A percentile compares a stretch with the other conserved stretches of the same genome.
phyloP scores from a whole-genome alignment of 306 rosid genomes.

The Prosopis cineraria region DNA sequence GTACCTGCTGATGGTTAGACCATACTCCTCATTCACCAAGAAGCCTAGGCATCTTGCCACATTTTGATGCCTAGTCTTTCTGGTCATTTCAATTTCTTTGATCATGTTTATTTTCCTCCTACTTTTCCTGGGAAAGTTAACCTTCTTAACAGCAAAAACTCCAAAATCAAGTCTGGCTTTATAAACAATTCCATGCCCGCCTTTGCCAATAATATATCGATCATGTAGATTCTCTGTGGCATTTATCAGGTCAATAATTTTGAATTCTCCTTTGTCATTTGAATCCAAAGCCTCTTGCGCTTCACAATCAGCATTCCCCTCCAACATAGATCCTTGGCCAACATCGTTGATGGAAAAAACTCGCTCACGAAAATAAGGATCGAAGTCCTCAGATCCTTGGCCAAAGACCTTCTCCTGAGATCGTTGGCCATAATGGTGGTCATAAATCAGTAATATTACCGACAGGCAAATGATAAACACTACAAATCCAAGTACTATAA shows the following conservation, averaged over 20 bases:
- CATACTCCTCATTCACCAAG: no score
- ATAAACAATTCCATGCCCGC: neutral
- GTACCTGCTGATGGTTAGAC: no score
- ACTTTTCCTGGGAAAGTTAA: neutral
- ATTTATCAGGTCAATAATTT: neutral
- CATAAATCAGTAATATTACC: neutral
- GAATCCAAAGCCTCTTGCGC: neutral
- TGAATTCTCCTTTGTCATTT: neutral
- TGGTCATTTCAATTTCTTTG: neutral
- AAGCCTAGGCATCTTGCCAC: no score
- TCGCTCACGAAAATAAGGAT: neutral
- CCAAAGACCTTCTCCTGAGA: conserved; percentile 16
- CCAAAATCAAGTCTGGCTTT: no score
- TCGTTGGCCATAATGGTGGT: conserved; percentile 32
- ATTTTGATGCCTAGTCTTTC: neutral
- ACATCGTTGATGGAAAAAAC: conserved; percentile 1
- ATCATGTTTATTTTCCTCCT: neutral
- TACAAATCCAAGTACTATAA: conserved; percentile 58
- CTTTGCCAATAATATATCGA: neutral
- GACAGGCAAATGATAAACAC: conserved; percentile 37
- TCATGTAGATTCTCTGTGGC: neutral
- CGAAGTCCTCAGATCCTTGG: conserved; percentile 23
- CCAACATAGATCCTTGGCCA: conserved; percentile 25
- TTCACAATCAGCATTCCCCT: neutral
- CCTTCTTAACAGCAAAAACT: neutral